These are phyloP conservation scores for Pythium brassicae DNA, from an alignment of 352 stramenopile species.

Conservation along the genomic window DNA sequence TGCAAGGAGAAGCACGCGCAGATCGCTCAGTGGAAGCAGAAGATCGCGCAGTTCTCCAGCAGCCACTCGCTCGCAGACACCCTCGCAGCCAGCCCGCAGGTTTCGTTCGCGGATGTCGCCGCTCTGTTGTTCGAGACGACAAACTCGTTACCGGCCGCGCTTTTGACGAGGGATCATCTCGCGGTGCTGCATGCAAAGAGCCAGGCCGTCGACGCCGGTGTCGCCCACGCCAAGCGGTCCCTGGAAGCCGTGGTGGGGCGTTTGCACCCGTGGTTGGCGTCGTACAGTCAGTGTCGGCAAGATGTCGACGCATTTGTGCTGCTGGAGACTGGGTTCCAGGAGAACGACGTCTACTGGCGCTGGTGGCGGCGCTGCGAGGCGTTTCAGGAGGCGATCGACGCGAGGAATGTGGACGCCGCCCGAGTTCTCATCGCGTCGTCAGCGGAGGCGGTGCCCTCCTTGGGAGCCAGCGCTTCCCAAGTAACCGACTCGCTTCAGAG, in stretches of 20 bases:
- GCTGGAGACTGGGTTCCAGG: slow-evolving; percentile 12
- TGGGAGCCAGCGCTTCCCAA: not conserved
- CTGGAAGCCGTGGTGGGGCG: slow-evolving; percentile 22
- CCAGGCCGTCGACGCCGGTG: slow-evolving; percentile 25
- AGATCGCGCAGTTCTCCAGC: slow-evolving; percentile 20
- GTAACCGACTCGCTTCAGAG: slow-evolving; percentile 7
- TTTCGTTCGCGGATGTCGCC: slow-evolving; percentile 24
- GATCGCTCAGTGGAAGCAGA: slow-evolving; percentile 34
- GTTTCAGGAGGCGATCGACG: slow-evolving; percentile 3
- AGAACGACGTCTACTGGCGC: slow-evolving; percentile 41
- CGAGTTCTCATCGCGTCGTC: slow-evolving; percentile 4
- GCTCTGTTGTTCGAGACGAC: slow-evolving; percentile 10
- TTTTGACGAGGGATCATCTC: slow-evolving; percentile 19
- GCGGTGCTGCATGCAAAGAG: slow-evolving; percentile 24
- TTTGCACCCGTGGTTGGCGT: slow-evolving; percentile 35
- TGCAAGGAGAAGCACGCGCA: slow-evolving; percentile 48
- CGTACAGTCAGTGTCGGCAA: slow-evolving; percentile 30
- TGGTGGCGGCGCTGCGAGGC: slow-evolving; percentile 33
- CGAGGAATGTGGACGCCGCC: not conserved
- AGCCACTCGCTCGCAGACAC: slow-evolving; percentile 2
- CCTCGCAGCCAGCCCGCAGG: not conserved
- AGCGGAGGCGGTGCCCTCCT: not conserved
- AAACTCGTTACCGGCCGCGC: slow-evolving; percentile 2
- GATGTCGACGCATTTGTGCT: slow-evolving; percentile 35
- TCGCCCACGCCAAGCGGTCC: slow-evolving; percentile 21